Evolutionary conservation across 108 stramenopile genomes (phyloP).

Genomic region (Nannochloropsis granulata): DNA sequence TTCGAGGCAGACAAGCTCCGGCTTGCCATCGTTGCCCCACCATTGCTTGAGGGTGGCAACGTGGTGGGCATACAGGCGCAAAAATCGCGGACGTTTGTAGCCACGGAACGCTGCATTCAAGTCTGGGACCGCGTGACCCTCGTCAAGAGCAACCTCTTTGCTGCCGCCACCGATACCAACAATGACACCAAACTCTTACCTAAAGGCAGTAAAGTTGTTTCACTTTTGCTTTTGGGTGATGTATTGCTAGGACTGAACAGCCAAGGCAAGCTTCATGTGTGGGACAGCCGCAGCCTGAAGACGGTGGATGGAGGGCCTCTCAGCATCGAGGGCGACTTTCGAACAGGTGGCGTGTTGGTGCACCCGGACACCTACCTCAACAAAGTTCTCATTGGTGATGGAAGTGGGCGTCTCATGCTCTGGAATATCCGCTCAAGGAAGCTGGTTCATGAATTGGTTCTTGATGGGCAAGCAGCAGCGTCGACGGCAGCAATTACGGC

Average conservation of each 20-base stretch:
- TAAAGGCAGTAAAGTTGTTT: neutral
- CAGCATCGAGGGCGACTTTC: neutral
- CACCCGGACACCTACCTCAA: constrained; percentile 47
- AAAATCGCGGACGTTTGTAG: neutral
- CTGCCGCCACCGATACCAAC: neutral
- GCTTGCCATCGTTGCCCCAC: neutral
- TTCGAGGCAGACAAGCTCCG: constrained; percentile 9
- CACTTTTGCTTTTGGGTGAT: neutral
- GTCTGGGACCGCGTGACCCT: constrained; percentile 3
- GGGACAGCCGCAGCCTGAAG: constrained; percentile 3
- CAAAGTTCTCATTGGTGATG: constrained; percentile 37
- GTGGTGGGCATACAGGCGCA: neutral
- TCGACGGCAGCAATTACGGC: constrained; percentile 11
- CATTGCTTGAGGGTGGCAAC: neutral
- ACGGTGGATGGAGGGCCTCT: neutral
- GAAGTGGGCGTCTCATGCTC: constrained; percentile 24
- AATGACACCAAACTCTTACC: neutral
- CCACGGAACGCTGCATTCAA: neutral
- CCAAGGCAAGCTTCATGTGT: constrained; percentile 3
- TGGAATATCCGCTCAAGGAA: constrained; percentile 35
- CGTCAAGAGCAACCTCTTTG: neutral
- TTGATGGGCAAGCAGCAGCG: neutral
- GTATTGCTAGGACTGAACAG: constrained; percentile 16
- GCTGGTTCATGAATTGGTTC: constrained; percentile 23
- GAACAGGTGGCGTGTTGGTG: neutral